Percentiles rank a stretch among this genome's conserved stretches.
phyloP scores from a whole-genome alignment of 1,284 basidiomycete species.

The Omphalotus olearius region DNA sequence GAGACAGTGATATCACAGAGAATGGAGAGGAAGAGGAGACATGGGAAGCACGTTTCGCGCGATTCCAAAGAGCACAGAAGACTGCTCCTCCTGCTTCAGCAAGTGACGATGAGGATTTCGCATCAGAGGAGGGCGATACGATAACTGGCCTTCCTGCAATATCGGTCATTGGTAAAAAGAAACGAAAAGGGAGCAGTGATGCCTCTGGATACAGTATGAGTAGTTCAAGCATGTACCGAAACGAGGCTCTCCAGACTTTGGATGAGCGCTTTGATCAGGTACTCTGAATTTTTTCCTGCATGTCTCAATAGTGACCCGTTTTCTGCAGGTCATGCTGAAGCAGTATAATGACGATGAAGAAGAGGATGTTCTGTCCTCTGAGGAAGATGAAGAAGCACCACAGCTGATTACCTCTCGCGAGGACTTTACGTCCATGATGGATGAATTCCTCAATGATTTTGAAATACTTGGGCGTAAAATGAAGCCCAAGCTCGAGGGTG shows the following conservation, averaged over 20 bases:
- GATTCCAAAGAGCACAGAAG: constrained; percentile 61
- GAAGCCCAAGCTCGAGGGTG: constrained; percentile 67
- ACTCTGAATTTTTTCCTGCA: constrained; percentile 2
- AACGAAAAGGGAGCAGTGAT: constrained; percentile 72
- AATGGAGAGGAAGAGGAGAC: constrained; percentile 30
- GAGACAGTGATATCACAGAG: constrained; percentile 19
- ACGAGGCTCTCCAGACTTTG: constrained; percentile 81
- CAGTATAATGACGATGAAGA: constrained; percentile 62
- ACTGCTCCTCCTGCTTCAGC: constrained; percentile 23
- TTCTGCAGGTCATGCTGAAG: constrained; percentile 57
- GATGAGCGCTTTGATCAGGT: constrained; percentile 96
- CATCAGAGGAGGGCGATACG: constrained; percentile 81
- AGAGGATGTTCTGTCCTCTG: constrained; percentile 30
- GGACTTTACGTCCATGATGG: constrained; percentile 90
- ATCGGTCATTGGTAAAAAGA: constrained; percentile 71
- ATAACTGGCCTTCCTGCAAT: constrained; percentile 66
- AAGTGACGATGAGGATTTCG: constrained; percentile 40
- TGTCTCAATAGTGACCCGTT: constrained; percentile 16
- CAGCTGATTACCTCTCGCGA: constrained; percentile 77
- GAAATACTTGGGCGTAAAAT: constrained; percentile 91
- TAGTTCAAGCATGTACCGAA: constrained; percentile 93
- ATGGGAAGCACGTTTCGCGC: constrained; percentile 77
- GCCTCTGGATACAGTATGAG: constrained; percentile 96
- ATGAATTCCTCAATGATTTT: constrained; percentile 92
- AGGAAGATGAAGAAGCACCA: constrained; percentile 59